Percentiles rank a stretch among this genome's conserved stretches.
Conservation (phyloP, 345 rosid genomes). For the Salix viminalis region DNA sequence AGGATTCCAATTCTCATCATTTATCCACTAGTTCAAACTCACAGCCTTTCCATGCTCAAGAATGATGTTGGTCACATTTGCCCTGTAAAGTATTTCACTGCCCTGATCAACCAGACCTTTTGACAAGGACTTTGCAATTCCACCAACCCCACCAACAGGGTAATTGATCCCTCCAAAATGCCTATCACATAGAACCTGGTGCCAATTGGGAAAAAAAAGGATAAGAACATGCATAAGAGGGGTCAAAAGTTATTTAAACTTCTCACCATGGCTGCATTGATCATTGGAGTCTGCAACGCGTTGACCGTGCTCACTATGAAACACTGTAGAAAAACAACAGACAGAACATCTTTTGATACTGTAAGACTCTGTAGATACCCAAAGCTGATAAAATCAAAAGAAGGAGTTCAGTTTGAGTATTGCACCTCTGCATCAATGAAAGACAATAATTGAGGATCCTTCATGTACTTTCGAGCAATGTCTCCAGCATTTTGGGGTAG, state of each 20-base stretch:
- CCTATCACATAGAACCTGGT: slow-evolving; percentile 89
- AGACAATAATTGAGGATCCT: slow-evolving; percentile 77
- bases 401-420: slow-evolving; percentile 10
- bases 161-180: slow-evolving; percentile 97
- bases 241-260: slow-evolving; percentile 6
- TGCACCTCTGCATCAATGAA: slow-evolving; percentile 94
- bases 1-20: slow-evolving; percentile 1
- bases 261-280: slow-evolving; percentile 88
- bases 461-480: slow-evolving; percentile 80
- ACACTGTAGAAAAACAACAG: slow-evolving; percentile 54
- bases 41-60: slow-evolving; percentile 81
- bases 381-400: background rate
- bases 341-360: slow-evolving; percentile 2
- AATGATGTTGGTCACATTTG: slow-evolving; percentile 66
- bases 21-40: slow-evolving; percentile 32
- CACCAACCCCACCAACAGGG: slow-evolving; percentile 95
- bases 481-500: slow-evolving; percentile 90
- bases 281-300: slow-evolving; percentile 90
- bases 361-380: background rate
- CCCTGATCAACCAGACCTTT: slow-evolving; percentile 73
- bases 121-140: slow-evolving; percentile 78
- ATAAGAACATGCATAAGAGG: background rate
- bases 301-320: slow-evolving; percentile 92
- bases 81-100: slow-evolving; percentile 80
- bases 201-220: slow-evolving; percentile 12